These are phyloP conservation scores for Solanum chmielewskii DNA, from an alignment of 257 asterid species.

Conservation along the genomic window DNA sequence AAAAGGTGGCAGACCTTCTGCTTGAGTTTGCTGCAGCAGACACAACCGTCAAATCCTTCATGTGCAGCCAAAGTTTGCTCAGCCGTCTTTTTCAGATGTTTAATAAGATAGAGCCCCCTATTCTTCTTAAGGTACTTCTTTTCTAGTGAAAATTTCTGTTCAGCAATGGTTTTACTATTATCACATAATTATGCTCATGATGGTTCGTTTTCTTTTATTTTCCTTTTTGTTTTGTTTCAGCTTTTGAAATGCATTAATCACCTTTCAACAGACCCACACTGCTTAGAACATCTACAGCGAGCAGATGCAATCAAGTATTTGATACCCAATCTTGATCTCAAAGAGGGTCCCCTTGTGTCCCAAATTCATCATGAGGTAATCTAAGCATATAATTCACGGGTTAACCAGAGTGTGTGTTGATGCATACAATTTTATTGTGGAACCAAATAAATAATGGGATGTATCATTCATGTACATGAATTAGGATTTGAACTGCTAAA, in stretches of 20 bases:
- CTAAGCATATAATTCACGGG: background rate
- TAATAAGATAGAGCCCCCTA: constrained; percentile 90
- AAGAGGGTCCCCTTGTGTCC: constrained; percentile 81
- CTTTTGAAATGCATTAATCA: constrained; percentile 86
- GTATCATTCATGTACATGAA: background rate
- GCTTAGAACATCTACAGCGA: constrained; percentile 93
- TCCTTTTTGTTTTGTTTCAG: constrained; percentile 17
- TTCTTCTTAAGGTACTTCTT: constrained; percentile 72
- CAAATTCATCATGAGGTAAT: constrained; percentile 97
- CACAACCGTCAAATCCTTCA: constrained; percentile 77
- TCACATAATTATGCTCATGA: background rate
- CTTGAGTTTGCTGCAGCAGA: constrained; percentile 96
- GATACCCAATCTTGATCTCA: constrained; percentile 96
- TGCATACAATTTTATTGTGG: background rate
- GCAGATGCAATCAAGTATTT: constrained; percentile 93
- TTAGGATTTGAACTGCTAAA: background rate
- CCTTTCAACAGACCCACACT: constrained; percentile 93
- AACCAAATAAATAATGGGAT: background rate
- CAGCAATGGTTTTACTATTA: background rate
- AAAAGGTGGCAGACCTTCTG: constrained; percentile 93
- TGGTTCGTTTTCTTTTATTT: background rate
- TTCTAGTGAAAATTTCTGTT: background rate
- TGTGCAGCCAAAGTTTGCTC: constrained; percentile 98
- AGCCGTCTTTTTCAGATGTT: constrained; percentile 98
- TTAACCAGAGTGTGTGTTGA: background rate